A percentile compares a stretch with the other conserved stretches of the same genome.
These are phyloP conservation scores for Fusarium bactridioides DNA, from an alignment of 2,329 filamentous ascomycete genomes.

Conservation along the genomic window DNA sequence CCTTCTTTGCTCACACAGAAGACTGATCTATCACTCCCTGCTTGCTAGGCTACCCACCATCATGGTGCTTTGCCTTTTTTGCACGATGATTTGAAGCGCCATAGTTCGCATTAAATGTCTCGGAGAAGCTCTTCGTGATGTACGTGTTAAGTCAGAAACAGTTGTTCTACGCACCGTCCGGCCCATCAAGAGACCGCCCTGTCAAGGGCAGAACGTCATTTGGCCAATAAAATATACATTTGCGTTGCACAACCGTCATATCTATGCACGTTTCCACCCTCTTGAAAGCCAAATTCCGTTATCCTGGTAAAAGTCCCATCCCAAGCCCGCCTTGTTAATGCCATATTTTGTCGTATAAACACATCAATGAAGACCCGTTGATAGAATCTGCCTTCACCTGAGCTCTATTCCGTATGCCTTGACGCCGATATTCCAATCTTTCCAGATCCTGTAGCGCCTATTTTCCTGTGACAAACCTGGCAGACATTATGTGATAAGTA, in stretches of 20 bases:
- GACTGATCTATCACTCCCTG: not conserved
- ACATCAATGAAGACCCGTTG: slow-evolving; percentile 1
- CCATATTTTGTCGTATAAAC: slow-evolving; percentile 18
- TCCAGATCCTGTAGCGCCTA: slow-evolving; percentile 23
- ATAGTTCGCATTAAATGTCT: not conserved
- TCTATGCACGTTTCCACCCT: slow-evolving; percentile 26
- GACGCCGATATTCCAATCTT: slow-evolving; percentile 34
- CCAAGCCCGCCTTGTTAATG: slow-evolving; percentile 3
- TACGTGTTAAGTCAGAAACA: not conserved
- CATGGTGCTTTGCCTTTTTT: not conserved
- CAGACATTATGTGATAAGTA: slow-evolving; percentile 24
- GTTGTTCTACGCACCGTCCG: slow-evolving; percentile 21
- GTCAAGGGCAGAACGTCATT: slow-evolving; percentile 21
- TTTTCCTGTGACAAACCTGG: slow-evolving; percentile 23
- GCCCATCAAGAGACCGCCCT: slow-evolving; percentile 5
- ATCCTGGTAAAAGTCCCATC: not conserved
- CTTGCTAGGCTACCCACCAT: not conserved
- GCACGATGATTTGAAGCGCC: not conserved
- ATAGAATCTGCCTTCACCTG: not conserved
- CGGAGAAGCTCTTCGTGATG: slow-evolving; percentile 1
- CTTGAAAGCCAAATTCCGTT: slow-evolving; percentile 26
- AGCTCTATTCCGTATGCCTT: slow-evolving; percentile 6
- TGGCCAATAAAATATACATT: not conserved
- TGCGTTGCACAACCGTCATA: slow-evolving; percentile 22
- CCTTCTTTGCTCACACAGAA: not conserved